Conservation (phyloP, 208 protist genomes). For the Kentomonas sorsogonicus region DNA sequence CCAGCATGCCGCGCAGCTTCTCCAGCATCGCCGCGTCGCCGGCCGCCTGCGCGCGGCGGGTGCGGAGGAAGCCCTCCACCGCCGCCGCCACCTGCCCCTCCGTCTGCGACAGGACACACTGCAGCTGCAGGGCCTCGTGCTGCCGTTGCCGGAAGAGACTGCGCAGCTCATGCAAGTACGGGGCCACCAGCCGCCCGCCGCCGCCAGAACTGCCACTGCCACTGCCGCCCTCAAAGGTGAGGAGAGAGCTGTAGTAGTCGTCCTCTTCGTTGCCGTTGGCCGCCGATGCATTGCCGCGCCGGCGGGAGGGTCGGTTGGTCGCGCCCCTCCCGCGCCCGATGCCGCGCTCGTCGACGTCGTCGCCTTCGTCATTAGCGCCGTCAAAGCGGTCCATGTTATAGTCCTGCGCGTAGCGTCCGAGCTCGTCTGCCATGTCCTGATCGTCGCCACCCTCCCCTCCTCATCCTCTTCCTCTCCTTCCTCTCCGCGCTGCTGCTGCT, state of each 20-base stretch:
- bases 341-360: too few species aligned
- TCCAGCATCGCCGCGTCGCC: slow-evolving; percentile 17
- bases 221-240: background rate
- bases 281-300: background rate
- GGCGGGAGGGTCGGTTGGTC: too few species aligned
- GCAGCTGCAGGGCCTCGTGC: too few species aligned
- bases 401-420: too few species aligned
- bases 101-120: too few species aligned
- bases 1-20: slow-evolving; percentile 17
- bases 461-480: background rate
- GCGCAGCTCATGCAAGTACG: slow-evolving; percentile 2
- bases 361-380: too few species aligned
- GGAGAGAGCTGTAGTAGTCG: background rate
- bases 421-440: too few species aligned
- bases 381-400: too few species aligned
- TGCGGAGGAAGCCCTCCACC: slow-evolving; percentile 20
- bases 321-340: too few species aligned
- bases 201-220: background rate
- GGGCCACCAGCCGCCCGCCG: background rate
- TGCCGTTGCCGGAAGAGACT: too few species aligned
- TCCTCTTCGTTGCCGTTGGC: background rate
- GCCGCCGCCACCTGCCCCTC: too few species aligned
- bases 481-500: background rate
- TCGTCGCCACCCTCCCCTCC: too few species aligned
- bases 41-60: slow-evolving; percentile 20